Percentiles rank a stretch among this genome's conserved stretches.
These are phyloP conservation scores for Penicillium janthinellum DNA, from an alignment of 2,329 filamentous ascomycete species.

Conservation along the genomic window DNA sequence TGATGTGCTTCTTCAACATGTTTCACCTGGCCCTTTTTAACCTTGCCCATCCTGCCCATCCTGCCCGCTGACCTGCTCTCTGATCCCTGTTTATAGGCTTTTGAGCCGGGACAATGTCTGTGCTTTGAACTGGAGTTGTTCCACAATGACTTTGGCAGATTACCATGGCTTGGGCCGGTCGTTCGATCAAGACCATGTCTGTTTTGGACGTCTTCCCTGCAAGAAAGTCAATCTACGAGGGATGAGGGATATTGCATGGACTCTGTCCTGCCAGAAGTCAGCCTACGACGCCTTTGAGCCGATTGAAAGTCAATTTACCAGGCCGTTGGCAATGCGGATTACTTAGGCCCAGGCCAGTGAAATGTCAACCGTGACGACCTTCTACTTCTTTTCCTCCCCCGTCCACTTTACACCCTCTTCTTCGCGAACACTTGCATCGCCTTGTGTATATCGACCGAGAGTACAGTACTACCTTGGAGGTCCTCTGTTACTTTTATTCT, in stretches of 20 bases:
- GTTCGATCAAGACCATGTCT: background rate
- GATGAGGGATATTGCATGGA: background rate
- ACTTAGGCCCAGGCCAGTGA: background rate
- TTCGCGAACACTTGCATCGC: conserved; percentile 4
- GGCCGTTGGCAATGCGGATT: background rate
- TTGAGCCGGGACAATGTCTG: conserved; percentile 18
- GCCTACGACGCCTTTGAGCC: background rate
- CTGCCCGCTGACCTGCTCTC: conserved; percentile 11
- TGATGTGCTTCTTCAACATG: conserved; percentile 13
- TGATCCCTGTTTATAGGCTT: conserved; percentile 22
- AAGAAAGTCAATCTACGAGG: too few relatives aligned
- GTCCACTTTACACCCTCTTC: background rate
- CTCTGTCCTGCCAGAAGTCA: background rate
- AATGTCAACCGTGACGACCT: conserved; percentile 4
- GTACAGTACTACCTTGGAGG: conserved; percentile 6
- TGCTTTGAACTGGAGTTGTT: conserved; percentile 6
- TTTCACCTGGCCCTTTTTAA: background rate
- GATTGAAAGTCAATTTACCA: background rate
- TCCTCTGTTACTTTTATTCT: conserved; percentile 10
- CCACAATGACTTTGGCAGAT: conserved; percentile 2
- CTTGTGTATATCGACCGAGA: conserved; percentile 21
- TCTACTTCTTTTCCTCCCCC: background rate
- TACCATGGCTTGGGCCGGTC: background rate
- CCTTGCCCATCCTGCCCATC: background rate
- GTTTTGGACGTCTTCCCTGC: background rate